Percentiles rank a stretch among this genome's conserved stretches.
Conservation (phyloP, 352 stramenopile genomes). For the Pilasporangium apinafurcum region DNA sequence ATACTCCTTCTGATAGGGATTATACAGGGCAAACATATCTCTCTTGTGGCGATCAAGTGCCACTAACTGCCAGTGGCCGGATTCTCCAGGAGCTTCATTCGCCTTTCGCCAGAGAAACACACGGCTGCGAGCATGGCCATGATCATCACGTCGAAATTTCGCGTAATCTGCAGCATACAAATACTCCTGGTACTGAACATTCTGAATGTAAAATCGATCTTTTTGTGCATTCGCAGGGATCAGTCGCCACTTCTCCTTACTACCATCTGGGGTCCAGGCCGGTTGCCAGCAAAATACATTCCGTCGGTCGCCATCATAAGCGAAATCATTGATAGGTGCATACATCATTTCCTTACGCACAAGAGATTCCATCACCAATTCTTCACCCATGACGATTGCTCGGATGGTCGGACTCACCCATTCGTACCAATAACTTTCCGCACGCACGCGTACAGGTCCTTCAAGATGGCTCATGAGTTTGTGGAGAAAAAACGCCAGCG, state of each 20-base stretch:
- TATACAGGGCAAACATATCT: constrained; percentile 71
- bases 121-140: constrained; percentile 40
- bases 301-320: constrained; percentile 40
- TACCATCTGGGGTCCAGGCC: constrained; percentile 13
- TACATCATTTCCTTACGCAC: constrained; percentile 35
- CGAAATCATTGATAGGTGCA: constrained; percentile 28
- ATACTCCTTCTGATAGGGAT: constrained; percentile 69
- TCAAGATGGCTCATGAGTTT: constrained; percentile 63
- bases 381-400: constrained; percentile 36
- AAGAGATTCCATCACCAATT: constrained; percentile 30
- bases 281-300: constrained; percentile 40
- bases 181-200: constrained; percentile 45
- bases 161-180: constrained; percentile 64
- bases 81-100: constrained; percentile 29
- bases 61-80: constrained; percentile 61
- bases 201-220: constrained; percentile 66
- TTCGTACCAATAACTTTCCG: constrained; percentile 61
- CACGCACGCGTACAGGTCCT: constrained; percentile 36
- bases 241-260: constrained; percentile 51
- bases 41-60: constrained; percentile 21
- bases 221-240: constrained; percentile 48
- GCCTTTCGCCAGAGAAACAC: constrained; percentile 60
- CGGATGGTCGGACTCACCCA: constrained; percentile 51
- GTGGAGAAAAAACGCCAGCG: constrained; percentile 62
- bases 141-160: constrained; percentile 52